Percentiles rank a stretch among this genome's conserved stretches.
Evolutionary conservation across 441 rosid genomes (phyloP).

Genomic region (Codiaeum variegatum): DNA sequence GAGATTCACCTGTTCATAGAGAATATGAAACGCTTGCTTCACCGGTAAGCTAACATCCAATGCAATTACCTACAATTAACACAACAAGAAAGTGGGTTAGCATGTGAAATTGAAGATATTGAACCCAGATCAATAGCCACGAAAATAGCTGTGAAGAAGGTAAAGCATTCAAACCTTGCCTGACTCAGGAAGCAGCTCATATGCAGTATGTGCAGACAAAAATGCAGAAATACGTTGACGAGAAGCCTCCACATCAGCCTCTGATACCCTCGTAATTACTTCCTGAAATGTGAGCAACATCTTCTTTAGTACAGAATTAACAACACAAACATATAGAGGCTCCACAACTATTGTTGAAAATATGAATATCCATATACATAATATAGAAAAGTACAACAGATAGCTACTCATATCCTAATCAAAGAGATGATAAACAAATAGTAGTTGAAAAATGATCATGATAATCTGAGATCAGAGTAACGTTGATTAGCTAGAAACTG

Average conservation of each 20-base stretch:
- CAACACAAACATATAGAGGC: neutral
- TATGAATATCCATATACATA: neutral
- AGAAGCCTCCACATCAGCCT: constrained; percentile 46
- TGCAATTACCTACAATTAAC: constrained; percentile 45
- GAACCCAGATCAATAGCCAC: constrained; percentile 8
- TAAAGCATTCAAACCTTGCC: constrained; percentile 63
- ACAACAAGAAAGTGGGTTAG: neutral
- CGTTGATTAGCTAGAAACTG: neutral
- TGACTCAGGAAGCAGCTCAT: constrained; percentile 70
- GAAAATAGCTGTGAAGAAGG: constrained; percentile 23
- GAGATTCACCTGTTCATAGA: constrained; percentile 55
- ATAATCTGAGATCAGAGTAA: neutral
- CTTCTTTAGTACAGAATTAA: constrained; percentile 14
- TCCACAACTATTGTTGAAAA: neutral
- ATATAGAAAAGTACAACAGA: neutral
- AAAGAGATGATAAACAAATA: neutral
- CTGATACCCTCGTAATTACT: constrained; percentile 32
- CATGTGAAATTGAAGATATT: neutral
- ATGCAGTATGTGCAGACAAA: constrained; percentile 51
- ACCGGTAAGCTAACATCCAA: constrained; percentile 63
- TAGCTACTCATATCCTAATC: neutral
- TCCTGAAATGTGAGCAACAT: constrained; percentile 29
- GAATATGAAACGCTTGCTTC: constrained; percentile 64
- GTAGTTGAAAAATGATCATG: neutral
- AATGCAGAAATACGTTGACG: constrained; percentile 47